phyloP scores from a whole-genome alignment of 139 green algal genomes.

The Dunaliella primolecta region DNA sequence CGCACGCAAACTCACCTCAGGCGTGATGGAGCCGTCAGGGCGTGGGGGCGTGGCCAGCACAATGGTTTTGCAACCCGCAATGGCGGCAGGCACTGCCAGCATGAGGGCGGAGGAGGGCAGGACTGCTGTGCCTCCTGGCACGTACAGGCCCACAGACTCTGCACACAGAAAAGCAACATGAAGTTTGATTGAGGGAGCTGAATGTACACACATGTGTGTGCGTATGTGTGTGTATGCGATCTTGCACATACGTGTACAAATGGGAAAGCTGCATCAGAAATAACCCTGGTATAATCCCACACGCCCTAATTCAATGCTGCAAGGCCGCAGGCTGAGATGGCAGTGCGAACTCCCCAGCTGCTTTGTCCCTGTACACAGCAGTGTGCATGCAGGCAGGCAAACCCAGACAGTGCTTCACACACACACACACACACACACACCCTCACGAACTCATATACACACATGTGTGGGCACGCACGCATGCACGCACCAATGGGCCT shows the following conservation, averaged over 20 bases:
- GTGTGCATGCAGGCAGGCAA: no score
- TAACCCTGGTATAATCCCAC: no score
- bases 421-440: neutral
- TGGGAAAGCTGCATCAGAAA: no score
- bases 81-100: constrained; percentile 86
- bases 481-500: constrained; percentile 57
- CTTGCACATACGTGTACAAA: no score
- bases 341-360: no score
- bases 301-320: no score
- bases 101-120: constrained; percentile 94
- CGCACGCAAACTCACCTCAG: constrained; percentile 37
- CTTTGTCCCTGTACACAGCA: no score
- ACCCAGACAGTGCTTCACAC: no score
- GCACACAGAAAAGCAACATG: constrained; percentile 20
- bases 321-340: no score
- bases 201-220: neutral
- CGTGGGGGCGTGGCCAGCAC: constrained; percentile 88
- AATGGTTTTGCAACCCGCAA: constrained; percentile 89
- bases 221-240: no score
- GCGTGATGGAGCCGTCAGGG: constrained; percentile 72
- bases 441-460: neutral
- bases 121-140: constrained; percentile 94
- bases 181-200: no score
- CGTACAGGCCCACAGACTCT: constrained; percentile 88
- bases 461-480: neutral